These are phyloP conservation scores for Kodamaea ohmeri DNA, from an alignment of 1,139 yeast genomes.

Conservation along the genomic window DNA sequence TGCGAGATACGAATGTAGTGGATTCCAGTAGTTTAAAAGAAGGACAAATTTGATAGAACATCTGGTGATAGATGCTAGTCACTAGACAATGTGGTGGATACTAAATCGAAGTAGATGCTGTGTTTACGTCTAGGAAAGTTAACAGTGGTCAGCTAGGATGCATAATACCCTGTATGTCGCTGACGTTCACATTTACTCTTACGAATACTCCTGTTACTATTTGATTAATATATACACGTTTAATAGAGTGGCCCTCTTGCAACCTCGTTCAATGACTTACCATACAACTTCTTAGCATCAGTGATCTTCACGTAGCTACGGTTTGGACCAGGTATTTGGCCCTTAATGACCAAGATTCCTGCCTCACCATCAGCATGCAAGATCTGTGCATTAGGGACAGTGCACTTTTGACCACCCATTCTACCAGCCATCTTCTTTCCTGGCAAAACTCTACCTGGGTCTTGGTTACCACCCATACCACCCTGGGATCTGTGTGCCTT, in stretches of 20 bases:
- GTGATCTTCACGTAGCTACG: conserved; percentile 71
- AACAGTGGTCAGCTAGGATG: too few species aligned
- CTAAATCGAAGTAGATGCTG: too few species aligned
- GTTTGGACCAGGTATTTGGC: conserved; percentile 88
- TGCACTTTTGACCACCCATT: conserved; percentile 78
- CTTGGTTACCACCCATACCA: conserved; percentile 92
- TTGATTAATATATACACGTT: conserved; percentile 5
- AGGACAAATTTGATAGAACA: too few species aligned
- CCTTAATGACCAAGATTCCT: conserved; percentile 81
- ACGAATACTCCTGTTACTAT: not conserved
- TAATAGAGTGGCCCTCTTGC: conserved; percentile 12
- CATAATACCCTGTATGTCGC: too few species aligned
- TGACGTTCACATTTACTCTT: not conserved
- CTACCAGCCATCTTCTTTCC: conserved; percentile 99
- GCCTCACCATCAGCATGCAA: conserved; percentile 76
- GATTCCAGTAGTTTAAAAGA: too few species aligned
- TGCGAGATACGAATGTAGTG: not conserved
- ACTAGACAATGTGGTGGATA: too few species aligned
- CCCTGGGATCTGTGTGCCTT: conserved; percentile 94
- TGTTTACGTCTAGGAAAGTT: too few species aligned
- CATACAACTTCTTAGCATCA: conserved; percentile 61
- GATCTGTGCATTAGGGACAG: conserved; percentile 74
- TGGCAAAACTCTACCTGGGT: conserved; percentile 94
- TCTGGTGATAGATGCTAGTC: too few species aligned
- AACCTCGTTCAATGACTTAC: conserved; percentile 27